Percentiles rank a stretch among this genome's conserved stretches.
Conservation (phyloP, 2,329 filamentous ascomycete species). For the Colletotrichum sp. region DNA sequence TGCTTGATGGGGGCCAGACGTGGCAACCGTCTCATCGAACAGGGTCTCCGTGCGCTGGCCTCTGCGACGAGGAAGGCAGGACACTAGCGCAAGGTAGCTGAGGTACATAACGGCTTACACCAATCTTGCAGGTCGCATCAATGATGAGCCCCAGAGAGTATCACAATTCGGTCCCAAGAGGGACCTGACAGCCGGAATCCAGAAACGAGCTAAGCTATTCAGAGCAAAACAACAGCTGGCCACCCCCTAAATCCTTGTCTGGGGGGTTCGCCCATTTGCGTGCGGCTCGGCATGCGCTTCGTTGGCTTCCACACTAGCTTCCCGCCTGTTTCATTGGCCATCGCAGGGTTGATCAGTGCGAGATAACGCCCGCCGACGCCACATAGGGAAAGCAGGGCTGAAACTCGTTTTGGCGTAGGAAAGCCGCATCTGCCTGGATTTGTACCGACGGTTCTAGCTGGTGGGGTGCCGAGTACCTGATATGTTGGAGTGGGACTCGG, state of each 20-base stretch:
- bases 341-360: conserved; percentile 3
- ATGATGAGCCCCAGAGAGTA: not conserved
- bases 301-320: not conserved
- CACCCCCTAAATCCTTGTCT: not conserved
- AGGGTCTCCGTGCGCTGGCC: conserved; percentile 15
- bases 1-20: not conserved
- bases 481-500: not conserved
- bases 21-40: not conserved
- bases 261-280: not conserved
- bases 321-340: conserved; percentile 10
- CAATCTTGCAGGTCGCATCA: not conserved
- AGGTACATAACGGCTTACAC: conserved; percentile 15
- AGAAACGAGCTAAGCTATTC: not conserved
- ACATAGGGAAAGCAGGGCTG: not conserved
- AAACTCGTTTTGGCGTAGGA: not conserved
- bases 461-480: not conserved
- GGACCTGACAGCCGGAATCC: not conserved
- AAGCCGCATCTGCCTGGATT: not conserved
- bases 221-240: not conserved
- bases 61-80: not conserved
- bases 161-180: conserved; percentile 2
- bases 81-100: not conserved
- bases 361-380: not conserved
- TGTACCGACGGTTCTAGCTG: not conserved
- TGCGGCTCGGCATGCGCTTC: not conserved